A percentile compares a stretch with the other conserved stretches of the same genome.
Evolutionary conservation across 2,329 filamentous ascomycete species (phyloP).

Genomic region (Diaporthe humulicola): DNA sequence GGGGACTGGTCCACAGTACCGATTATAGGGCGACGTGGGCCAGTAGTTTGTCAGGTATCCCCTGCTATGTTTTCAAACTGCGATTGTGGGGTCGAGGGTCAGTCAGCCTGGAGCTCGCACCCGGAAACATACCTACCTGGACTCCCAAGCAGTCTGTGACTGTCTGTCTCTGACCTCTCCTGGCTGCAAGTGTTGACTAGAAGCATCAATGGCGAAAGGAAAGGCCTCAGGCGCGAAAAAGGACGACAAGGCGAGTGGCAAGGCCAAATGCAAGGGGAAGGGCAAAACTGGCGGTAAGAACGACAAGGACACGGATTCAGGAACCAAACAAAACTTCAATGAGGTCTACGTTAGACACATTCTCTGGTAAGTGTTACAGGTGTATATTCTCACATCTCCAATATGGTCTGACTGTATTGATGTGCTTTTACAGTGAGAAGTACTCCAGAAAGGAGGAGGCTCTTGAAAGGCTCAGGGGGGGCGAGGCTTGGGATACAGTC

Average conservation of each 20-base stretch:
- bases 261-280: slow-evolving; percentile 42
- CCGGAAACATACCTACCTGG: neutral
- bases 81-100: neutral
- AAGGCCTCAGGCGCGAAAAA: slow-evolving; percentile 46
- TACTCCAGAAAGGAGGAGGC: slow-evolving; percentile 84
- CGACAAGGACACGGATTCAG: slow-evolving; percentile 40
- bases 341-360: slow-evolving; percentile 83
- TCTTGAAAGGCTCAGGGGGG: slow-evolving; percentile 74
- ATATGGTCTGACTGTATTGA: neutral
- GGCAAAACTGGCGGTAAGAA: slow-evolving; percentile 41
- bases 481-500: slow-evolving; percentile 81
- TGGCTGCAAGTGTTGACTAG: neutral
- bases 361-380: slow-evolving; percentile 55
- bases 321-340: slow-evolving; percentile 69
- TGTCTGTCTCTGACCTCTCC: neutral
- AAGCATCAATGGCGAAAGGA: slow-evolving; percentile 51
- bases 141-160: neutral
- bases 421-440: slow-evolving; percentile 72
- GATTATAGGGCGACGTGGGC: neutral
- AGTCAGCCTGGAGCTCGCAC: neutral
- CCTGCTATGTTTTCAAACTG: neutral
- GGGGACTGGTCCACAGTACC: neutral
- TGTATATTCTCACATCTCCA: slow-evolving; percentile 37
- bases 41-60: neutral
- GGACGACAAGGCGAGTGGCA: slow-evolving; percentile 48